phyloP scores from a whole-genome alignment of 2,329 filamentous ascomycete species.

The Helminthosporium solani region DNA sequence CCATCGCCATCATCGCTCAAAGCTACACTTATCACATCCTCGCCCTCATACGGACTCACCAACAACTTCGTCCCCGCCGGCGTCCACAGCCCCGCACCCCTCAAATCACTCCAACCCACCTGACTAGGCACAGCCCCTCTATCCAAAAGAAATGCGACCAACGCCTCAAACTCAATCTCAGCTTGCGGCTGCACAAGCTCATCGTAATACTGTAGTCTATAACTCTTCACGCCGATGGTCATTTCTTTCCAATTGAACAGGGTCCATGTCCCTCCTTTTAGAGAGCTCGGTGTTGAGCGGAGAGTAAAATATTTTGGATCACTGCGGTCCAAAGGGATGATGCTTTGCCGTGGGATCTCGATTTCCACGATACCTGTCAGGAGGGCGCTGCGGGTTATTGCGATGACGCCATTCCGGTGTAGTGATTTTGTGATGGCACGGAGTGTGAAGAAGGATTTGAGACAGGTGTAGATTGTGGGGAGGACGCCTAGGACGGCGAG shows the following conservation, averaged over 20 bases:
- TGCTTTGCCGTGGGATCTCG: conserved; percentile 64
- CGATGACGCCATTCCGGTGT: conserved; percentile 55
- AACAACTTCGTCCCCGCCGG: conserved; percentile 30
- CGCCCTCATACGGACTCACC: conserved; percentile 12
- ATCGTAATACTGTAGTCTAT: conserved; percentile 62
- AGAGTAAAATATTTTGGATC: conserved; percentile 61
- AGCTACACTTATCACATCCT: conserved; percentile 26
- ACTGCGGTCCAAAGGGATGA: conserved; percentile 61
- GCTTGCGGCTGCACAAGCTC: conserved; percentile 51
- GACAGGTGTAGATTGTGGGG: conserved; percentile 66
- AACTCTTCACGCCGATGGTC: conserved; percentile 61
- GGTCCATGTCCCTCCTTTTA: conserved; percentile 65
- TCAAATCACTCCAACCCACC: conserved; percentile 21
- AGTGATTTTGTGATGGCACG: conserved; percentile 63
- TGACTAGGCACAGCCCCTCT: conserved; percentile 52
- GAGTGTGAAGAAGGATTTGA: conserved; percentile 60
- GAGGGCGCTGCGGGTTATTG: conserved; percentile 62
- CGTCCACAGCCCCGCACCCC: conserved; percentile 30
- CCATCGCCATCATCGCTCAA: conserved; percentile 32
- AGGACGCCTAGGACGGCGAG: conserved; percentile 63
- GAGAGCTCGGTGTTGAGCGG: conserved; percentile 52
- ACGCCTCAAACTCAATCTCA: conserved; percentile 58
- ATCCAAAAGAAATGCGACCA: conserved; percentile 63
- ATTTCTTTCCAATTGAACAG: conserved; percentile 67
- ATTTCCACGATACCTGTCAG: conserved; percentile 68